Evolutionary conservation across 495 filamentous ascomycete genomes (phyloP), one percentile per base, ranked within the genome.

Genomic region (Immersiella caudata): DNA sequence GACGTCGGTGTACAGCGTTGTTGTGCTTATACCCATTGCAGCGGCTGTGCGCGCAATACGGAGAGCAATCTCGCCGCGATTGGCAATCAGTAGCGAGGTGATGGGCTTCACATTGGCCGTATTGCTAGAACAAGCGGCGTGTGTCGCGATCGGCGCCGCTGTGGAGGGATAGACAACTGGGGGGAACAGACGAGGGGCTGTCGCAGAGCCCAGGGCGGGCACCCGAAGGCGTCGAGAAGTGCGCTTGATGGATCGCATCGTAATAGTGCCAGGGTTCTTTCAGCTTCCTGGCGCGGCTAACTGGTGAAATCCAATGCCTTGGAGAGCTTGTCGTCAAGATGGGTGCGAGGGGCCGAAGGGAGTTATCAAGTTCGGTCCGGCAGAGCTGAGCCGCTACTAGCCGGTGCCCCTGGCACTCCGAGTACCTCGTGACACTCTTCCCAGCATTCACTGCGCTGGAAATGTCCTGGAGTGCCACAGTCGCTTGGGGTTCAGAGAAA

Each of bases 41-140:
- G 91, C 82, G 9, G 95, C 95, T 22, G 95, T 99, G 69, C 88
- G 88, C 60, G 91, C 88, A 62, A 99, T 94, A 66, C 95, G 90
- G 83, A 98, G 82, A 62, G 95, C 96, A 73, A 99, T 99, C 76
- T 99, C 95, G 67, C 95, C 95, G 70, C 95, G 88, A 75, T 99
- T 99, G 18, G 95, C 95, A 74, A 99, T 98, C 0, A 98, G 82
- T 58, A 98, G 90, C 18, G 93, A 96, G 56, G 89, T 89, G 64
- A 98, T 83, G 12, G 93, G 86, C 7, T 71, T 78, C 6, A 79
- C 69, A 24, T 68, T 62, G 11, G 77, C 70, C 14, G 71, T 68
- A 33, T 68, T 56, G n/a, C 74, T 67, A 24, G 78, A 73, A 66
- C 51, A 68, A 58, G 74, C 22, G 11, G 69, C 67, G 60, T 74